A percentile compares a stretch with the other conserved stretches of the same genome.
Conservation (phyloP, 2,329 filamentous ascomycete species). For the Kalaharituber pfeilii region DNA sequence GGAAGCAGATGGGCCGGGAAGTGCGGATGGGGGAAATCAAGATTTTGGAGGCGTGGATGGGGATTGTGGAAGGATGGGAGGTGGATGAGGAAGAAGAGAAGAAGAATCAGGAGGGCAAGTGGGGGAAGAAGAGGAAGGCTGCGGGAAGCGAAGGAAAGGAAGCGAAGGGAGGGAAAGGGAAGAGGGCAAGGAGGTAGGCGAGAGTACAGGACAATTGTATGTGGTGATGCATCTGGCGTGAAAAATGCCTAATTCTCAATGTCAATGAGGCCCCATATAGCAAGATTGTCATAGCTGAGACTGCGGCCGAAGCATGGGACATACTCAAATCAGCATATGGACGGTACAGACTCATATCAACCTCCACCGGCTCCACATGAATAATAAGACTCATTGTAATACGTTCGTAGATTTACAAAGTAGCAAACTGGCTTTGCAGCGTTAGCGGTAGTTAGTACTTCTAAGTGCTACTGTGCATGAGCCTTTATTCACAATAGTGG, state of each 20-base stretch:
- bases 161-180: slow-evolving; percentile 6
- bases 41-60: slow-evolving; percentile 40
- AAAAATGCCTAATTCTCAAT: not conserved
- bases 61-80: slow-evolving; percentile 25
- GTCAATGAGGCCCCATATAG: too few species aligned
- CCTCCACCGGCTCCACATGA: too few species aligned
- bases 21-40: slow-evolving; percentile 58
- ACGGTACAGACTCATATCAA: too few species aligned
- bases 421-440: too few species aligned
- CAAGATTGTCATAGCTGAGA: too few species aligned
- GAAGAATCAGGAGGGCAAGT: not conserved
- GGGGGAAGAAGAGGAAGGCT: slow-evolving; percentile 25
- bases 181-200: not conserved
- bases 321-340: too few species aligned
- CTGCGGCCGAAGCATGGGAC: too few species aligned
- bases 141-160: slow-evolving; percentile 15
- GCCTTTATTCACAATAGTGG: too few species aligned
- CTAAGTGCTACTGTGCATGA: too few species aligned
- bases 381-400: too few species aligned
- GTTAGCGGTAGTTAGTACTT: too few species aligned
- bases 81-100: slow-evolving; percentile 1
- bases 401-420: too few species aligned
- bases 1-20: slow-evolving; percentile 43
- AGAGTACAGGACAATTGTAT: not conserved
- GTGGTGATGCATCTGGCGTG: not conserved